phyloP scores from a whole-genome alignment of 805 yeast species.

The Kregervanrija fluxuum region DNA sequence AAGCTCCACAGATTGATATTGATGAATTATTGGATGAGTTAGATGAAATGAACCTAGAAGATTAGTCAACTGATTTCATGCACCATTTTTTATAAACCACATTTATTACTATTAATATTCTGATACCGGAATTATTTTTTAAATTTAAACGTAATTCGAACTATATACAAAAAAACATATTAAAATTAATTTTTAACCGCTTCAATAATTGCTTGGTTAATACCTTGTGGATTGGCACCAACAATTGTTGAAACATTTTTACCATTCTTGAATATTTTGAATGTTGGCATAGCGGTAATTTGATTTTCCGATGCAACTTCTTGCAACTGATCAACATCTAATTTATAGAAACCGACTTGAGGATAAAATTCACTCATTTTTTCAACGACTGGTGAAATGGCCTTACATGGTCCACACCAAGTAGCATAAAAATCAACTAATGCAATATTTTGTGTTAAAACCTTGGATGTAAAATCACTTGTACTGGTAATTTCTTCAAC shows the following conservation, averaged over 20 bases:
- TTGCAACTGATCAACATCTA: conserved; percentile 59
- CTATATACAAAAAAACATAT: neutral
- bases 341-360: conserved; percentile 55
- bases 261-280: conserved; percentile 55
- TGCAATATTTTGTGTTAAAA: conserved; percentile 33
- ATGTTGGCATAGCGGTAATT: conserved; percentile 73
- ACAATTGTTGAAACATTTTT: conserved; percentile 48
- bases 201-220: conserved; percentile 18
- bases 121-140: too few relatives aligned
- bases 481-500: conserved; percentile 30
- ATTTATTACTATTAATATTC: too few relatives aligned
- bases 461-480: conserved; percentile 30
- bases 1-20: conserved; percentile 81
- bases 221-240: conserved; percentile 51
- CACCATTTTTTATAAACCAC: too few relatives aligned
- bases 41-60: conserved; percentile 86
- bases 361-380: conserved; percentile 35
- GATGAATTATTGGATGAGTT: conserved; percentile 93
- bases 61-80: conserved; percentile 10
- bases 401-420: conserved; percentile 78
- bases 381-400: conserved; percentile 53
- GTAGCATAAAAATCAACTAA: conserved; percentile 63
- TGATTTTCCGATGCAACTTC: conserved; percentile 58
- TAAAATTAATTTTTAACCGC: neutral
- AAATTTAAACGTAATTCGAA: neutral